These are phyloP conservation scores for Globisporangium carolinianum DNA, from an alignment of 352 stramenopile genomes.

Conservation along the genomic window DNA sequence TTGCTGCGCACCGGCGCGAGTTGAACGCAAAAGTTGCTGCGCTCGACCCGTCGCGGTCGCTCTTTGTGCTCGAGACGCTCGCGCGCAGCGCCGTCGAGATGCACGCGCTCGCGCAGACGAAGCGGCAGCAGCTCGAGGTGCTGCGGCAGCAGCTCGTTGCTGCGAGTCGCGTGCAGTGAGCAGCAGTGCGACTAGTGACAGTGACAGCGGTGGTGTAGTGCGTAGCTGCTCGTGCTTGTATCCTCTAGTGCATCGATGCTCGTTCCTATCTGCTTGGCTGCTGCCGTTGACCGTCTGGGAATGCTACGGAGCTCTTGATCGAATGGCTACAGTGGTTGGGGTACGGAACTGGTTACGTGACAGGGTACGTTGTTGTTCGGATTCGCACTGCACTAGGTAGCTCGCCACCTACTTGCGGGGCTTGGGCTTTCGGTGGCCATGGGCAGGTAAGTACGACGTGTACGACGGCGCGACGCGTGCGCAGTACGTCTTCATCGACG, in stretches of 20 bases:
- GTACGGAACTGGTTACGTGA: no score
- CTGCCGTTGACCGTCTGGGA: no score
- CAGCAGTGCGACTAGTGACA: neutral
- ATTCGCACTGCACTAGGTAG: no score
- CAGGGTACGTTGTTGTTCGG: no score
- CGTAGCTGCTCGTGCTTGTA: constrained; percentile 1
- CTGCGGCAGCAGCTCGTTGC: constrained; percentile 51
- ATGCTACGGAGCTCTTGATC: no score
- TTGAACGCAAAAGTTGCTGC: constrained; percentile 45
- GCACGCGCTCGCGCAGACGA: constrained; percentile 60
- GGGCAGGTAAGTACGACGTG: constrained; percentile 32
- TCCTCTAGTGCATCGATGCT: neutral
- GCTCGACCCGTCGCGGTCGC: constrained; percentile 51
- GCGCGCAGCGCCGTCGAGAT: constrained; percentile 66
- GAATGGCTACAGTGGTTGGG: no score
- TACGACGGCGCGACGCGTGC: constrained; percentile 53
- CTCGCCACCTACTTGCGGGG: no score
- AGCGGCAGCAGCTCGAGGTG: constrained; percentile 56
- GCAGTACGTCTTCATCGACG: constrained; percentile 69
- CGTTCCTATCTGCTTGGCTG: no score
- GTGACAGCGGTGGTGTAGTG: neutral
- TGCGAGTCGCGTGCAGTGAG: constrained; percentile 18
- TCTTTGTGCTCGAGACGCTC: constrained; percentile 68
- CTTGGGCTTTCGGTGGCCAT: neutral
- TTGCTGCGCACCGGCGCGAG: constrained; percentile 19